Base-by-base conservation (phyloP, 768 basidiomycete species). In the Pisolithus microcarpus region DNA sequence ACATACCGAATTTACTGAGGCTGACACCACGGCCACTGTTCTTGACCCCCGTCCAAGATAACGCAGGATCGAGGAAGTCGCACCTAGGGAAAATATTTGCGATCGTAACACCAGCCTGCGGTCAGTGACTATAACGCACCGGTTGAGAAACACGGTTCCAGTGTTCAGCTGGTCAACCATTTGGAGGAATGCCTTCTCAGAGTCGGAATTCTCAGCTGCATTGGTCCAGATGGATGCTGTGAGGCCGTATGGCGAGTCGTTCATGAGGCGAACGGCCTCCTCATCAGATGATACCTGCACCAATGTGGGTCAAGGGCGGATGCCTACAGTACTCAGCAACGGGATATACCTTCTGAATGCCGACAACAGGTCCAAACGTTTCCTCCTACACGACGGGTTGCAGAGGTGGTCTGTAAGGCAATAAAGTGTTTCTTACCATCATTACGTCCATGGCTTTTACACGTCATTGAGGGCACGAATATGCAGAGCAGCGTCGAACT, bases 211-310 rank as follows among this genome's bases (percentile, higher is more conserved):
- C 3, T 68, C 69, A 26, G 77, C 74, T 0, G 75, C 78, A 58
- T 89, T 79, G 1, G 96, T 97, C 96, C 95, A 99, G 30, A 99
- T 66, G 16, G 91, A 93, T 4, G 91, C 91, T 1, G 95, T 99
- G 19, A 99, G 75, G 13, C 96, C 96, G 62, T 94, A 98, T 0
- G 80, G 81, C 15, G 94, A 96, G 65, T 98, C 93, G 66, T 99
- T 98, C 89, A 99, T 99, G 30, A 98, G 78, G 16, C 68, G 64
- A 50, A 97, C 70, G 1, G 96, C 96, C 64, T 95, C 91, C 42
- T 84, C 87, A 64, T 97, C 96, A 0, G 82, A 82, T 8, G 77
- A 72, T 19, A 91, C 87, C 87, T 88, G 46, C 36, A 10, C 3
- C 34, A 6, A 16, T 31, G 34, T 34, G 34, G 34, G 7, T 18